Evolutionary conservation across 495 filamentous ascomycete species (phyloP), one percentile per base, ranked within the genome.

Genomic region (Aspergillus avenaceus): DNA sequence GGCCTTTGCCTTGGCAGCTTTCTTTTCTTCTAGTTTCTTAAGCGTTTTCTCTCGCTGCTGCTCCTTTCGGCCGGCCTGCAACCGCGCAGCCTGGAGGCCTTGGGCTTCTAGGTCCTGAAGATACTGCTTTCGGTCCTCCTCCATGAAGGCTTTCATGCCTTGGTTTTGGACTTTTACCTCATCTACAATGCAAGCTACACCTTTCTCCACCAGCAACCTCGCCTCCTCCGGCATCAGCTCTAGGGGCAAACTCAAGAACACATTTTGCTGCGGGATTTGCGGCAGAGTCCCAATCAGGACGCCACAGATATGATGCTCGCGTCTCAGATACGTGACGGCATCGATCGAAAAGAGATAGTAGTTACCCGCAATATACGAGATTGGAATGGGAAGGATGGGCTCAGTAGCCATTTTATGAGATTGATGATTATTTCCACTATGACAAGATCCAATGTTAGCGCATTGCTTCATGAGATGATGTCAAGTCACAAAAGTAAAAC

Each of bases 181-280:
- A 63, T 96, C 85, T 58, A 86, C 84, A 51, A 95, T 79, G 68
- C 86, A 90, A 49, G 79, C 91, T 57, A 83, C 79, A 57, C 80
- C 83, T 58, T 84, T 86, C 56, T 96, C 88, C 50, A 95, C 84
- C 26, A 98, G 78, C 47, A 96, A 62, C 47, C 82, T 79, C 3
- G 84, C 91, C 71, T 98, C 93, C 65, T 97, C 93, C 0, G 88
- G 84, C 79, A 92, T 89, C 32, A 98, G 72, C 71, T 96, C 85
- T 29, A 97, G 60, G 1, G 93, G 93, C 28, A 97, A 67, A 16
- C 93, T 89, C 49, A 91, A 78, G 64, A 97, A 97, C 43, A 96
- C 78, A 74, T 97, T 98, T 66, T 98, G 93, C 57, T 92, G 89
- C 5, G 92, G 90, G 34, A 86, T 81, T 69, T 96, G 93, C 2